Conservation (phyloP, 2,329 filamentous ascomycete genomes). For the Hypoxylon sp. region DNA sequence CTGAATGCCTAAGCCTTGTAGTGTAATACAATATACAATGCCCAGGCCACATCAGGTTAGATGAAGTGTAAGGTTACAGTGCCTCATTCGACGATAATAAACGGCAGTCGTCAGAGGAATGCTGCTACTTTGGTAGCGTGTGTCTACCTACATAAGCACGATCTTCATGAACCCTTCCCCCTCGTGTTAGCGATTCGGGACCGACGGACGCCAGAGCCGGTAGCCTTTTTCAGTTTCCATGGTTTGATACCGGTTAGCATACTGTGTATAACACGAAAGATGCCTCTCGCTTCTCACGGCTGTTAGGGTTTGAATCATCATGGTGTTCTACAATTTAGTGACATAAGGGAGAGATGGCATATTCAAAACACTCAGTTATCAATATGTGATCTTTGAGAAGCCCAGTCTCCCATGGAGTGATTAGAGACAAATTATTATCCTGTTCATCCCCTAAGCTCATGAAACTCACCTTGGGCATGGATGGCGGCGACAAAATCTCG, state of each 20-base stretch:
- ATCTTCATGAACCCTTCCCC: background rate
- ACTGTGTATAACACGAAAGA: background rate
- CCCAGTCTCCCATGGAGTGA: background rate
- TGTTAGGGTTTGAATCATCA: background rate
- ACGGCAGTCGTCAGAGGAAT: background rate
- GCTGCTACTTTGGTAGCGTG: slow-evolving; percentile 2
- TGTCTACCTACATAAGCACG: slow-evolving; percentile 8
- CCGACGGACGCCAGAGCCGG: background rate
- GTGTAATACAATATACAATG: background rate
- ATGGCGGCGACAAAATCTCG: background rate
- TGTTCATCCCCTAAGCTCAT: background rate
- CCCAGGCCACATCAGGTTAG: background rate
- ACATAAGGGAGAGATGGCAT: background rate
- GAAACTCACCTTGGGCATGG: background rate
- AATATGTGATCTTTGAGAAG: background rate
- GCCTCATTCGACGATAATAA: slow-evolving; percentile 5
- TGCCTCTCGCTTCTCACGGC: too few species aligned
- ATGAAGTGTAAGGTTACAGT: slow-evolving; percentile 9
- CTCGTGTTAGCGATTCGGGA: background rate
- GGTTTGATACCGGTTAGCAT: background rate
- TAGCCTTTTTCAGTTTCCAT: background rate
- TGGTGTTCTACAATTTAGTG: background rate
- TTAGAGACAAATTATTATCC: background rate
- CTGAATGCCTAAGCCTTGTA: background rate
- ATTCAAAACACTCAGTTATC: background rate